Evolutionary conservation across 805 yeast species (phyloP), one percentile per base, ranked within the genome.

Genomic region (Kuraishia cidri): DNA sequence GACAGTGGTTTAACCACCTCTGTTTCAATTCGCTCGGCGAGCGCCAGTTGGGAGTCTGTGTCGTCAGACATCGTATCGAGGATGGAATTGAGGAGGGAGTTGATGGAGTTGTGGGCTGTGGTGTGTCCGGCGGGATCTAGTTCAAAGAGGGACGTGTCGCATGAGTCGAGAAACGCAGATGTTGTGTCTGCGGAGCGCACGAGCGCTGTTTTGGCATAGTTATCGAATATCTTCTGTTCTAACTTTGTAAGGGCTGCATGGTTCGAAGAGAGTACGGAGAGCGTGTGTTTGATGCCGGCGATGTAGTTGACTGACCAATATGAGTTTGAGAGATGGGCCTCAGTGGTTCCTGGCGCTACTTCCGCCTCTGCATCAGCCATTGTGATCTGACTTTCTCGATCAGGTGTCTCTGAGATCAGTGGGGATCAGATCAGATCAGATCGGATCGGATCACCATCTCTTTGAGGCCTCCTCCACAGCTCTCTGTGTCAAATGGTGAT

Each of bases 231-330:
- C 19, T 19, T 28, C 7, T 7, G 10, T 20, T 20, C 23, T 7
- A 20, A 7, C 10, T 20, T 20, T 10, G 7, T 20, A 7, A 20
- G 10, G 4, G 21, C 29, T 8, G 26, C 16, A 13, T 31, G 25
- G 30, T 37, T 41, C 10, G 25, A 31, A 10, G 26, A 24, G 24
- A 39, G 29, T 12, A 32, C 17, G 4, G 21, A n/a, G 12, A 41
- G 20, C 6, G 32, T 33, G 26, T 34, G 37, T 2, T 20, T 33
- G 17, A 41, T 30, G 4, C 41, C 42, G 19, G 34, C 30, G 15
- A 25, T 12, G 33, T 39, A 41, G 20, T 36, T 35, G 5, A 41
- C 35, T 13, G 45, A 41, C 45, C 45, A 41, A 20, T 39, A 39
- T 24, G 26, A 28, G 17, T 26, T 33, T n/a, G n/a, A n/a, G n/a